A percentile compares a stretch with the other conserved stretches of the same genome.
Conservation (phyloP, 164 flowering plant species). For the Liriodendron chinense region DNA sequence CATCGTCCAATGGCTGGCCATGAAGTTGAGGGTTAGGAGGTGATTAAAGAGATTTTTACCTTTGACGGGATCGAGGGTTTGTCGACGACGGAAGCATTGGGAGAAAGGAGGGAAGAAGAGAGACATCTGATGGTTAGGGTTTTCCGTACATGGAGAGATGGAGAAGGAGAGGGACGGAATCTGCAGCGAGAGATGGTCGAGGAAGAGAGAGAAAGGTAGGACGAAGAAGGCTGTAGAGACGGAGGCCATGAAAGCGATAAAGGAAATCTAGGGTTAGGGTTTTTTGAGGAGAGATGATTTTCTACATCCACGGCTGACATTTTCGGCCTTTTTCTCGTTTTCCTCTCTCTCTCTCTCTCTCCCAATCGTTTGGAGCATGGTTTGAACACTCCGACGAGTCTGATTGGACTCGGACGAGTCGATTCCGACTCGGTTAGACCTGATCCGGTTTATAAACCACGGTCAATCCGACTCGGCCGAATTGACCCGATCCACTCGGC, state of each 20-base stretch:
- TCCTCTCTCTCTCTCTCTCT: too few relatives aligned
- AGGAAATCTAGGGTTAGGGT: neutral
- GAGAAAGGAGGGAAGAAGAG: conserved; percentile 18
- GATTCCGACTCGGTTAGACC: too few relatives aligned
- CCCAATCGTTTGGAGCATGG: too few relatives aligned
- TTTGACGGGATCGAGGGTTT: conserved; percentile 30
- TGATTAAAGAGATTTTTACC: conserved; percentile 18
- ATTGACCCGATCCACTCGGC: too few relatives aligned
- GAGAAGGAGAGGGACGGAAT: conserved; percentile 10
- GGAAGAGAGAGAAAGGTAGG: neutral
- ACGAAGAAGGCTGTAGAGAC: neutral
- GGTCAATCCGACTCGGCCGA: too few relatives aligned
- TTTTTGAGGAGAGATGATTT: neutral
- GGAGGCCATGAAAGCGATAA: neutral
- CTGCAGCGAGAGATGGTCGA: neutral
- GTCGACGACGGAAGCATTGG: conserved; percentile 14
- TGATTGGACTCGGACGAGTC: too few relatives aligned
- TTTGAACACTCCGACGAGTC: too few relatives aligned
- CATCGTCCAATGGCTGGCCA: neutral
- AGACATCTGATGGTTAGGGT: conserved; percentile 21
- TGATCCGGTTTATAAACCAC: too few relatives aligned
- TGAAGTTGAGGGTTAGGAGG: neutral
- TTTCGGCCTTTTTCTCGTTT: neutral
- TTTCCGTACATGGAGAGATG: neutral
- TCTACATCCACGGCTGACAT: neutral